Conservation (phyloP, 352 stramenopile genomes). For the Globisporangium okanoganense region DNA sequence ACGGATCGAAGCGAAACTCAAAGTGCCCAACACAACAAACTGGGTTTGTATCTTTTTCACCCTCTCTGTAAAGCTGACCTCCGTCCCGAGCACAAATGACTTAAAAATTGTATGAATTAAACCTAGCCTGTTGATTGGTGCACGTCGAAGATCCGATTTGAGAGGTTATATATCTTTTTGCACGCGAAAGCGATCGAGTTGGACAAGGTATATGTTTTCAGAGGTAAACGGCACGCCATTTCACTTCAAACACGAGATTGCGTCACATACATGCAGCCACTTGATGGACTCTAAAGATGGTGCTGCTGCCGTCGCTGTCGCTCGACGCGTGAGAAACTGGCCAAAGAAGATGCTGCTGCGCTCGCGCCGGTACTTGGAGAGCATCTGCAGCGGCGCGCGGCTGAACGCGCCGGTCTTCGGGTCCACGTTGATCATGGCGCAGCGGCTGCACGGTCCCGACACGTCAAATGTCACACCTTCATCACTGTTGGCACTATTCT, state of each 20-base stretch:
- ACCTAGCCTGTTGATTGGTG: no score
- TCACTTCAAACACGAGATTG: slow-evolving; percentile 28
- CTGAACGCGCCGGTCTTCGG: slow-evolving; percentile 52
- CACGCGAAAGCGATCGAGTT: background rate
- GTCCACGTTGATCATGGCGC: slow-evolving; percentile 84
- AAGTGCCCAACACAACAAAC: slow-evolving; percentile 19
- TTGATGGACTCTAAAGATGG: slow-evolving; percentile 15
- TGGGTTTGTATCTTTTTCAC: no score
- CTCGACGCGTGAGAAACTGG: slow-evolving; percentile 52
- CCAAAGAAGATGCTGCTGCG: slow-evolving; percentile 81
- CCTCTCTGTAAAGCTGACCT: no score
- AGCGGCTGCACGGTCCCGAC: slow-evolving; percentile 68
- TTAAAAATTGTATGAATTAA: no score
- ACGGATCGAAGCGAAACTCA: slow-evolving; percentile 27
- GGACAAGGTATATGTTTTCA: background rate
- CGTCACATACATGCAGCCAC: slow-evolving; percentile 38
- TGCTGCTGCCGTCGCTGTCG: background rate
- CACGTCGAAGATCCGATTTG: background rate
- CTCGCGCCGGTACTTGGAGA: slow-evolving; percentile 71
- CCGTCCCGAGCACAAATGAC: no score
- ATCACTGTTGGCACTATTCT: background rate
- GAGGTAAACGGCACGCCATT: background rate
- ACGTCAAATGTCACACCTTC: slow-evolving; percentile 39
- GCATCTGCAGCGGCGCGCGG: slow-evolving; percentile 56
- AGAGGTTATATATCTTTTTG: slow-evolving; percentile 3